Percentiles rank a stretch among this genome's conserved stretches.
These are phyloP conservation scores for Botrytis byssoidea DNA, from an alignment of 2,329 filamentous ascomycete genomes.

Conservation along the genomic window DNA sequence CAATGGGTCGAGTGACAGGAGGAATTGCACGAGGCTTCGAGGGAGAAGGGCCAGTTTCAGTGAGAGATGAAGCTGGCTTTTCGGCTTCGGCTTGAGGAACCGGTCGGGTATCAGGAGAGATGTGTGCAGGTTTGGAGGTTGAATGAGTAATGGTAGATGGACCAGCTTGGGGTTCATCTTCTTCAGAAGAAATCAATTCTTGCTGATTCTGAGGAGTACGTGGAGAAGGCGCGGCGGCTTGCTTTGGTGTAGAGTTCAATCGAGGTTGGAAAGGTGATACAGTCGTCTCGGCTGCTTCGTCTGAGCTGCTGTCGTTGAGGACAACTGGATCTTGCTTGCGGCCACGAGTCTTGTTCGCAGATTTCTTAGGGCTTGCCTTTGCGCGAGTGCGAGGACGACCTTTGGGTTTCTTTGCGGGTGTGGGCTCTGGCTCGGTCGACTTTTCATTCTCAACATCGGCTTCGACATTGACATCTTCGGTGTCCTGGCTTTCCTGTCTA, in stretches of 20 bases:
- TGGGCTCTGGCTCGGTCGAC: constrained; percentile 2
- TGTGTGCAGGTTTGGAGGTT: neutral
- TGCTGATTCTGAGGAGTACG: neutral
- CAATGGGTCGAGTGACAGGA: neutral
- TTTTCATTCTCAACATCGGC: neutral
- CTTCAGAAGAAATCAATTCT: neutral
- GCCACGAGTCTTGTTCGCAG: neutral
- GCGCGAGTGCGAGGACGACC: neutral
- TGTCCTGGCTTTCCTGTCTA: neutral
- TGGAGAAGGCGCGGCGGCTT: neutral
- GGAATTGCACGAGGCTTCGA: neutral
- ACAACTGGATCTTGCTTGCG: constrained; percentile 12
- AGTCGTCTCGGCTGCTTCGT: constrained; percentile 1
- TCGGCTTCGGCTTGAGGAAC: neutral
- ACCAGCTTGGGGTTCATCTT: constrained; percentile 2
- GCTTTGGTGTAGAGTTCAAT: constrained; percentile 3
- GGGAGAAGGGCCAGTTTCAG: neutral
- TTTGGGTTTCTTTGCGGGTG: neutral
- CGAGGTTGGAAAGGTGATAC: neutral
- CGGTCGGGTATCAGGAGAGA: neutral
- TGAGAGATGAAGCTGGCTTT: neutral
- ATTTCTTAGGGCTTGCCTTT: neutral
- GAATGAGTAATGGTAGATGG: neutral
- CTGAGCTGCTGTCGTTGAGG: neutral
- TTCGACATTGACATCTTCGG: neutral